Base-by-base conservation (phyloP, 495 filamentous ascomycete genomes). In the Cercophora sp. region DNA sequence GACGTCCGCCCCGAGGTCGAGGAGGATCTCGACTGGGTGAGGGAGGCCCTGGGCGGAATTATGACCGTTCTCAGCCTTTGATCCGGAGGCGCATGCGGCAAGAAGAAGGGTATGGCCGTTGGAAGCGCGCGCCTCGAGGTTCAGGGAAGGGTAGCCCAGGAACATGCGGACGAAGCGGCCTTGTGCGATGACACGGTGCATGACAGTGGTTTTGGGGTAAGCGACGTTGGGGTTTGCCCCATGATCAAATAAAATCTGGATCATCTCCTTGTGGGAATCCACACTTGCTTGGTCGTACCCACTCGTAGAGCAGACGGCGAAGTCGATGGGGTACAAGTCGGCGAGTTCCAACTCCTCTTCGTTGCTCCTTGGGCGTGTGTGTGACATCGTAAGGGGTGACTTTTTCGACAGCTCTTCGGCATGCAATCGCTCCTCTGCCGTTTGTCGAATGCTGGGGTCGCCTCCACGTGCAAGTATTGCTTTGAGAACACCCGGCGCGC, bases 1-100 rank as follows among this genome's bases (percentile, higher is more conserved):
- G 15, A 47, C 8, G 19, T 47, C 25, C 13, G 43, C 43, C 4
- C 43, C 43, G 43, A 24, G 43, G 26, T 47, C 43, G 15, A 47
- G 43, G 2, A 47, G 25, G 2, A 47, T 18, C 4, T 31, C 26
- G 13, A 22, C 43, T 5, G 19, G 26, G 36, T 39, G 36, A 18
- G 5, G 36, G 36, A 39, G 36, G 36, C 10, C 36, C 10, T 39
- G 3, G 2, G n/a, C 4, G 2, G n/a, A 4, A 20, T 39, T 19
- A 2, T 6, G 40, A 10, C 4, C 20, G 19, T 24, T 5, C 18
- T 23, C 40, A 13, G 40, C 6, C 22, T 23, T 43, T 2, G 6
- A 43, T 25, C 15, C 15, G 6, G 13, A 2, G 4, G 3, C 3
- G 23, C 43, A 47, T 31, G 43, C 43, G 15, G 15, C n/a, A 26